Percentiles rank a stretch among this genome's conserved stretches.
Evolutionary conservation across 495 filamentous ascomycete species (phyloP).

Genomic region (Elaphomyces granulatus): DNA sequence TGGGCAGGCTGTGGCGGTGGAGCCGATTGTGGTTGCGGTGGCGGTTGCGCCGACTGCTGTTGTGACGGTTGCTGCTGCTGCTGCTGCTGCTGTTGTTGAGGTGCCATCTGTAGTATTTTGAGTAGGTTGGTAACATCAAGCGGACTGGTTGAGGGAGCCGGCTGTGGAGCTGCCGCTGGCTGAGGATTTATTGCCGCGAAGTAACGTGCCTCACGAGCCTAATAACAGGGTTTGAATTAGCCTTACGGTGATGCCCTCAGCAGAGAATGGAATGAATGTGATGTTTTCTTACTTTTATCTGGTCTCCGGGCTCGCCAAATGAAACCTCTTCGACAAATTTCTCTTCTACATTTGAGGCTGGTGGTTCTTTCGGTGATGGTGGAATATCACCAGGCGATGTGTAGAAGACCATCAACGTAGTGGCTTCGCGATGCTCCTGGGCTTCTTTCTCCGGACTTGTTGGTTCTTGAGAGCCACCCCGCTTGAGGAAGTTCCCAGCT

Average conservation of each 20-base stretch:
- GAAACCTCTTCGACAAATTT: slow-evolving; percentile 16
- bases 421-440: slow-evolving; percentile 57
- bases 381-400: slow-evolving; percentile 61
- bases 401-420: slow-evolving; percentile 76
- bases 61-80: slow-evolving; percentile 14
- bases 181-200: slow-evolving; percentile 27
- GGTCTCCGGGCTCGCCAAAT: slow-evolving; percentile 37
- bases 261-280: background rate
- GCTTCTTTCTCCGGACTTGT: slow-evolving; percentile 49
- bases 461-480: slow-evolving; percentile 45
- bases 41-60: slow-evolving; percentile 11
- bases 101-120: slow-evolving; percentile 29
- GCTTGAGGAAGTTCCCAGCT: slow-evolving; percentile 42
- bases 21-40: slow-evolving; percentile 17
- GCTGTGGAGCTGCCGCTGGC: slow-evolving; percentile 14
- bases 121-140: slow-evolving; percentile 35
- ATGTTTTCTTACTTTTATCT: slow-evolving; percentile 31
- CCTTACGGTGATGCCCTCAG: background rate
- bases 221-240: slow-evolving; percentile 5
- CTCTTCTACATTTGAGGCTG: slow-evolving; percentile 28
- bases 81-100: slow-evolving; percentile 12
- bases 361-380: slow-evolving; percentile 58
- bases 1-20: slow-evolving; percentile 12
- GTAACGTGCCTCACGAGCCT: slow-evolving; percentile 35
- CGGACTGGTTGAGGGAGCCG: slow-evolving; percentile 16